Evolutionary conservation across 208 protist species (phyloP).

Genomic region (Leishmania guyanensis): DNA sequence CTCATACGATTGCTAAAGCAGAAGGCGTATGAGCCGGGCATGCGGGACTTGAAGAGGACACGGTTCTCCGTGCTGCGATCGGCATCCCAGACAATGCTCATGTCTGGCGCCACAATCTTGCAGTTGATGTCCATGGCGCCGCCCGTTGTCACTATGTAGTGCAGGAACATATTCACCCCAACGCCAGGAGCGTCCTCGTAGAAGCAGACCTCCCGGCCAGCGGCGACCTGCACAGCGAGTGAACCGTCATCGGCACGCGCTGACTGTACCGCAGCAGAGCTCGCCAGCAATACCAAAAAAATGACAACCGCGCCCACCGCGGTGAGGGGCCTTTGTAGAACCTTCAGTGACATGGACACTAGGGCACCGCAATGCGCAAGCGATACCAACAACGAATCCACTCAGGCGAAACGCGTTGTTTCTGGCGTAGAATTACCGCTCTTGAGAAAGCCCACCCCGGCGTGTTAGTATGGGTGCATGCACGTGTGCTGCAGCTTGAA

Average conservation of each 20-base stretch:
- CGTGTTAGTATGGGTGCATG: background rate
- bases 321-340: background rate
- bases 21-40: slow-evolving; percentile 65
- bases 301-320: background rate
- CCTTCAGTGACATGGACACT: background rate
- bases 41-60: slow-evolving; percentile 78
- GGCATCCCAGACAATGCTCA: slow-evolving; percentile 56
- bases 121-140: slow-evolving; percentile 82
- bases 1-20: slow-evolving; percentile 93
- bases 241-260: slow-evolving; percentile 44
- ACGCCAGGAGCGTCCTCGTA: slow-evolving; percentile 59
- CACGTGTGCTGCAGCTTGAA: background rate
- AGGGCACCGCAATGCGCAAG: background rate
- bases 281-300: slow-evolving; percentile 29
- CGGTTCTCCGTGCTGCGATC: slow-evolving; percentile 60
- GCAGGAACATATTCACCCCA: slow-evolving; percentile 70
- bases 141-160: slow-evolving; percentile 81
- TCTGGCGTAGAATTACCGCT: background rate
- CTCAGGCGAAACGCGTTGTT: no score
- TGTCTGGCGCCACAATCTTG: slow-evolving; percentile 53
- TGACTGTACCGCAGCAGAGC: background rate
- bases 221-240: slow-evolving; percentile 54
- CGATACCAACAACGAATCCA: background rate
- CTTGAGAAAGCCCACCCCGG: background rate
- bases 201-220: slow-evolving; percentile 76